Evolutionary conservation across 2,329 filamentous ascomycete species (phyloP).

Genomic region (Penicillium sp.): DNA sequence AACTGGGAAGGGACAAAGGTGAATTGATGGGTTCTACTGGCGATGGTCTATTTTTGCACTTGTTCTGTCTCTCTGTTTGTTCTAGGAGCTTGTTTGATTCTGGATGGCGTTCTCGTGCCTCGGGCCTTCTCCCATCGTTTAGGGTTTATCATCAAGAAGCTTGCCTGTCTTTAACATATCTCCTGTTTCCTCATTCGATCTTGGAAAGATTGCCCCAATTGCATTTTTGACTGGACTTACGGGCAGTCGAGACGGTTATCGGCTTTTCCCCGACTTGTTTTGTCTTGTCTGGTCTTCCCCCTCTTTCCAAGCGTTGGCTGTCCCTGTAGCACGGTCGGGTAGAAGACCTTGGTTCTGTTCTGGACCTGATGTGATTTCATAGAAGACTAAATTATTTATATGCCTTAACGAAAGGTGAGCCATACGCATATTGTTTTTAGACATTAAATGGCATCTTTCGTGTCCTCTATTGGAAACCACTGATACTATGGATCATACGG

Average conservation of each 20-base stretch:
- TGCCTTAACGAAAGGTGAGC: no score
- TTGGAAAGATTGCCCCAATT: constrained; percentile 1
- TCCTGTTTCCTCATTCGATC: not conserved
- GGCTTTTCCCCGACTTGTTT: not conserved
- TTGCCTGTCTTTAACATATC: constrained; percentile 1
- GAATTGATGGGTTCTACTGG: constrained; percentile 5
- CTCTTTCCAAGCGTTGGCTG: not conserved
- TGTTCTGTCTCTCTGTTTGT: constrained; percentile 6
- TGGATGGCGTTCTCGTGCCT: constrained; percentile 20
- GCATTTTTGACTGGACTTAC: constrained; percentile 3
- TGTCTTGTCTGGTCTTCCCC: not conserved
- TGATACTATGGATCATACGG: no score
- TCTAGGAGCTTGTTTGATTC: constrained; percentile 17
- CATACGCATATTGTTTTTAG: no score
- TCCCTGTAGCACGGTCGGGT: not conserved
- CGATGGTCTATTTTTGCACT: not conserved
- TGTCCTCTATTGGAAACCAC: no score
- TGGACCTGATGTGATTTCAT: no score
- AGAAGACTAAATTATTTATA: no score
- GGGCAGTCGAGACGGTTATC: not conserved
- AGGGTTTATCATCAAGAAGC: not conserved
- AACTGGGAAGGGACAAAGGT: not conserved
- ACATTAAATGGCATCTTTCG: no score
- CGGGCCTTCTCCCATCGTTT: not conserved
- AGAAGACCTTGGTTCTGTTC: no score